Evolutionary conservation across 2,329 filamentous ascomycete species (phyloP), one percentile per base, ranked within the genome.

Genomic region (Penicillium palitans): DNA sequence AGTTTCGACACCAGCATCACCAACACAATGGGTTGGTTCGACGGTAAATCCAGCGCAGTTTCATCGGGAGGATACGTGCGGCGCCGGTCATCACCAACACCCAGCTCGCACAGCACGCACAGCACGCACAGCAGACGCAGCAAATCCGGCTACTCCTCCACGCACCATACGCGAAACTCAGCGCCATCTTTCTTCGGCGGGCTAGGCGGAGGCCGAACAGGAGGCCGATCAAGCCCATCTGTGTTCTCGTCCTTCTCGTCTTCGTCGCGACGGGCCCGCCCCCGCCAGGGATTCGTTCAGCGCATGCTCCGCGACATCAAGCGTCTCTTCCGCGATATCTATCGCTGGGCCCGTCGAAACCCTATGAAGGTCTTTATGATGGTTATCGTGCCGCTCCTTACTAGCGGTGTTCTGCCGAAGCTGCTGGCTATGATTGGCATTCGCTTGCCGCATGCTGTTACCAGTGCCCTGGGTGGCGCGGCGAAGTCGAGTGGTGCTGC

Each of bases 351-450:
- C 68, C 89, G 90, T 72, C 83, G 86, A 39, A 89, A 97, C 78
- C 93, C 93, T 0, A 78, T 91, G 71, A 96, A 96, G 78, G 90
- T 96, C 48, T 90, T 97, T 79, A 82, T 90, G 80, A 84, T 92
- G 61, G 88, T 96, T 62, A 84, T 97, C 68, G 86, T 97, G 84
- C 93, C 93, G 10, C 82, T 98, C 58, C 80, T 97, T 68, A 92
- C 89, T 1, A 91, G 91, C 52, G 93, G 93, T 33, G 89, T 90
- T 29, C 78, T 97, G 65, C 87, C 87, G 9, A 90, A 89, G 47
- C 80, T 97, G 45, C 83, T 96, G 46, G 84, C 85, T 39, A 86
- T 87, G 71, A 90, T 97, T 74, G 93, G 93, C 24, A 80, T 98
- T 60, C 83, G 88, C 61, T 75, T 96, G 63, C 93, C 93, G 0